Percentiles rank a stretch among this genome's conserved stretches.
Conservation (phyloP, 2,329 filamentous ascomycete genomes). For the Beauveria brongniartii region DNA sequence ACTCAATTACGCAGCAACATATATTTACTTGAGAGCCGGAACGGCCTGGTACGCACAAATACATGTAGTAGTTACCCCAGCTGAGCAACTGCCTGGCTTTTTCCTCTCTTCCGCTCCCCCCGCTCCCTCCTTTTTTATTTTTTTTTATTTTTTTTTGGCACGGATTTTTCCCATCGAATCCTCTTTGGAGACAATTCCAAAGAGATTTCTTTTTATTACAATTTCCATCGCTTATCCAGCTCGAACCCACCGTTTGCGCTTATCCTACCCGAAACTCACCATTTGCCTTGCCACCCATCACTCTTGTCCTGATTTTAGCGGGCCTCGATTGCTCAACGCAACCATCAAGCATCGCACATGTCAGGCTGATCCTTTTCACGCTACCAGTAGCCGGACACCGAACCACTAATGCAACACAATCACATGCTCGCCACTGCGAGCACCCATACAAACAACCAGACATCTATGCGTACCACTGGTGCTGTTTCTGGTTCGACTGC, state of each 20-base stretch:
- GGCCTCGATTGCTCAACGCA: conserved; percentile 1
- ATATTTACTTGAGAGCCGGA: too few species aligned
- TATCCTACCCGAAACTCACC: not conserved
- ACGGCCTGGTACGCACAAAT: not conserved
- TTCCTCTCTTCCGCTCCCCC: not conserved
- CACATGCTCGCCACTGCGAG: conserved; percentile 17
- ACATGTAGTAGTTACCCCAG: not conserved
- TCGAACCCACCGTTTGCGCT: not conserved
- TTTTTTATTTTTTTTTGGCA: not conserved
- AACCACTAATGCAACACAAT: conserved; percentile 14
- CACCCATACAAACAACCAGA: conserved; percentile 4
- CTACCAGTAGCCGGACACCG: not conserved
- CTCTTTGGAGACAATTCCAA: not conserved
- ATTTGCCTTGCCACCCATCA: too few species aligned
- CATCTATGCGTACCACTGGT: not conserved
- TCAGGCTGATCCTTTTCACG: conserved; percentile 6
- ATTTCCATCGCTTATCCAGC: too few species aligned
- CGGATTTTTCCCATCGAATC: not conserved
- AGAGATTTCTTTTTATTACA: too few species aligned
- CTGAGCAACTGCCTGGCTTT: not conserved
- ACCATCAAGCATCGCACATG: not conserved
- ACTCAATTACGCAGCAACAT: not conserved
- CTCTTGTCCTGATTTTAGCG: not conserved
- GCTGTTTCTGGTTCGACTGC: not conserved
- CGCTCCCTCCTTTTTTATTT: not conserved